Evolutionary conservation across 805 yeast genomes (phyloP), one percentile per base, ranked within the genome.

Genomic region (Saccharomyces jurei): DNA sequence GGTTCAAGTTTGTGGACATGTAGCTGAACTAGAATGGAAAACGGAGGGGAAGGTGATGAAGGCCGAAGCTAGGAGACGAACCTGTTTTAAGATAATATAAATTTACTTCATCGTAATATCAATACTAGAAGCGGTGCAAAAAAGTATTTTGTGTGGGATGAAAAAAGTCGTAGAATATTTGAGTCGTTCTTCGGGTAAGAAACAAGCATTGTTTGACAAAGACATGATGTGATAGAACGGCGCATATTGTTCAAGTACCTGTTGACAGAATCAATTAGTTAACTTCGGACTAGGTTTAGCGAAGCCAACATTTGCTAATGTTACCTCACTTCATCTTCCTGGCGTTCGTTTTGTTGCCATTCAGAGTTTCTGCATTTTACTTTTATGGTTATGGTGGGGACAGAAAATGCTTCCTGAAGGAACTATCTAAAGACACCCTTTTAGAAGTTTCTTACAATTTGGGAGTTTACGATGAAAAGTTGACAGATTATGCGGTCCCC

Each of bases 371-470:
- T 55, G 79, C 74, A 2, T 73, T 82, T 56, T 79, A 81, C 63
- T 80, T 76, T 62, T 81, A 79, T 60, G 64, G 76, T 17, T 74
- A 74, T 25, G 79, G 81, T 13, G 80, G 81, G 10, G 78, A 76
- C 52, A 72, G 76, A 52, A 76, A 73, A 61, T 82, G 88, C 64
- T 81, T 82, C 66, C 76, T 77, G 62, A 80, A 79, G 57, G 86
- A 82, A 60, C 66, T 83, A 50, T 69, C 78, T 3, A 73, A 74
- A 58, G 82, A 77, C 22, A 73, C 81, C 4, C 62, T 81, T 17
- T 65, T 82, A 41, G 71, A 77, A 50, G 82, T 83, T 26, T 70
- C 71, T 57, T 83, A 79, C 60, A 71, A 71, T 41, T 71, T 81
- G 28, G 81, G 80, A 61, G 71, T 74, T 25, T 68, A 63, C 52